A percentile compares a stretch with the other conserved stretches of the same genome.
These are phyloP conservation scores for Tricholomella constricta DNA, from an alignment of 768 basidiomycete genomes.

Conservation along the genomic window DNA sequence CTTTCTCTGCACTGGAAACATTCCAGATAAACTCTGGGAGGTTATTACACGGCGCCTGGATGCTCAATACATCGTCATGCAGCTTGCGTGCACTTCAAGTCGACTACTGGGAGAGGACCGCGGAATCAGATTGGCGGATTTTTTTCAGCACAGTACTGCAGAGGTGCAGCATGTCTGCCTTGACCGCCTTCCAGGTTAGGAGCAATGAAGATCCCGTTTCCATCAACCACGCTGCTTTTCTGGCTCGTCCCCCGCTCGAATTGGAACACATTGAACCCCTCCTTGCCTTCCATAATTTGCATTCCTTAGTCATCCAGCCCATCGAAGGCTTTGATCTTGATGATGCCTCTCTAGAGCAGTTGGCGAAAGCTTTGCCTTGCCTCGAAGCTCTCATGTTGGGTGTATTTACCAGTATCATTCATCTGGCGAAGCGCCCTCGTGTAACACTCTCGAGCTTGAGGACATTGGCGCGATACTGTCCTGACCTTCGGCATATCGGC, in stretches of 20 bases:
- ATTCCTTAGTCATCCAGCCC: not conserved
- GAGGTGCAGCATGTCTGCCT: not conserved
- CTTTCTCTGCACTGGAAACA: not conserved
- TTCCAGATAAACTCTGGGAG: not conserved
- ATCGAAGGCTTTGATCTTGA: not conserved
- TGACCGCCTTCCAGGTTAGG: no score
- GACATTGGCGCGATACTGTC: not conserved
- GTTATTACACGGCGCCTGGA: not conserved
- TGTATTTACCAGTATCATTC: not conserved
- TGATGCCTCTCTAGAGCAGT: not conserved
- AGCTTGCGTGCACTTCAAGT: not conserved
- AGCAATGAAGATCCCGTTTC: not conserved
- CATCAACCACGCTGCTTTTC: not conserved
- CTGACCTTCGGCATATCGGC: not conserved
- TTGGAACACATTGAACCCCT: not conserved
- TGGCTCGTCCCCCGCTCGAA: no score
- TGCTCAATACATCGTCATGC: not conserved
- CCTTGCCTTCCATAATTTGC: not conserved
- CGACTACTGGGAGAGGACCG: not conserved
- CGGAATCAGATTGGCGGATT: not conserved
- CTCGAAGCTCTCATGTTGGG: not conserved
- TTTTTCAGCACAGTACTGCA: not conserved
- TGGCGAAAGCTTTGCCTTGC: not conserved
- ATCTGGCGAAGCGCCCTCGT: not conserved
- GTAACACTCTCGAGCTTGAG: not conserved